Evolutionary conservation across 1,284 basidiomycete species (phyloP).

Genomic region (Tetrapyrgos nigripes): DNA sequence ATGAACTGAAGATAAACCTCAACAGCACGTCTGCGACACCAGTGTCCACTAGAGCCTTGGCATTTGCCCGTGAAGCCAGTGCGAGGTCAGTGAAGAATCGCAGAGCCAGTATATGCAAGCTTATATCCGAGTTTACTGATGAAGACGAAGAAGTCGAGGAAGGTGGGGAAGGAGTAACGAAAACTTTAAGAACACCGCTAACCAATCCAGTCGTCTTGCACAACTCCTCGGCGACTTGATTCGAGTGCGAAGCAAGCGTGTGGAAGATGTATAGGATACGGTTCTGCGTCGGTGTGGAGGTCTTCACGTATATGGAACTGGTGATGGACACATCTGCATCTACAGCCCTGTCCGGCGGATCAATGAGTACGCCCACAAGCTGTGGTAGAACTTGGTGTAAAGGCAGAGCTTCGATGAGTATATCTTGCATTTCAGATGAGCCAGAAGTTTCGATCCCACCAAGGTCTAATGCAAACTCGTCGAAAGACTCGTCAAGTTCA

Average conservation of each 20-base stretch:
- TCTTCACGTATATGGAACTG: not conserved
- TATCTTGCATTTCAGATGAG: constrained; percentile 29
- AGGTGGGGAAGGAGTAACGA: constrained; percentile 59
- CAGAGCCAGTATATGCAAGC: constrained; percentile 63
- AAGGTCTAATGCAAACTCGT: constrained; percentile 30
- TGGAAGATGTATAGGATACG: constrained; percentile 58
- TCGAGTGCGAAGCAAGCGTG: constrained; percentile 67
- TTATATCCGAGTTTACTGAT: constrained; percentile 3
- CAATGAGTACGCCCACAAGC: constrained; percentile 38
- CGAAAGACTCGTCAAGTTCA: constrained; percentile 24
- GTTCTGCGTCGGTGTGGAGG: constrained; percentile 23
- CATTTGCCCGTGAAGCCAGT: constrained; percentile 70
- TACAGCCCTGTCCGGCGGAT: constrained; percentile 37
- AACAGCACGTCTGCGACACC: constrained; percentile 66
- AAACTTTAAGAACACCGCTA: constrained; percentile 56
- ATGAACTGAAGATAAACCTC: constrained; percentile 67
- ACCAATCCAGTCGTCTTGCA: constrained; percentile 54
- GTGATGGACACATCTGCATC: constrained; percentile 35
- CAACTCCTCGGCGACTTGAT: constrained; percentile 60
- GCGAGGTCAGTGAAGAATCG: constrained; percentile 67
- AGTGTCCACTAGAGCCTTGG: constrained; percentile 60
- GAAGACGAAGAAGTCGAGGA: constrained; percentile 28
- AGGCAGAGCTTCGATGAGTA: constrained; percentile 52
- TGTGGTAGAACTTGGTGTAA: constrained; percentile 63
- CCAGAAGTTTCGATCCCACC: constrained; percentile 57